Evolutionary conservation across 805 yeast genomes (phyloP).

Genomic region (Monosporozyma servazzii): DNA sequence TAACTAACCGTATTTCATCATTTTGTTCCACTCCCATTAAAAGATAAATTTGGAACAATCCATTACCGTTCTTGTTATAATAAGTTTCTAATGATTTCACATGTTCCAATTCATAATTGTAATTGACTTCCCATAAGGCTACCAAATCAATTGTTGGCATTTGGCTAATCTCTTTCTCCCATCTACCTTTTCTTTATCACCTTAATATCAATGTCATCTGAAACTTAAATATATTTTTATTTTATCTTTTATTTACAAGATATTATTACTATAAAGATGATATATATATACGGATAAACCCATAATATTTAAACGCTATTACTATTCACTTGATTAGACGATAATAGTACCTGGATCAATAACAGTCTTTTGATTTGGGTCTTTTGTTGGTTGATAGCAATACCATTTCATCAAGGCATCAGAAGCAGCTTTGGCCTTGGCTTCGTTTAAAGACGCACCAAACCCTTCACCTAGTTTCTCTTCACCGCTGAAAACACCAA

Average conservation of each 20-base stretch:
- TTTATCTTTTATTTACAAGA: neutral
- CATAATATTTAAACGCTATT: neutral
- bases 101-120: constrained; percentile 6
- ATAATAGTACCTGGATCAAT: constrained; percentile 39
- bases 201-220: neutral
- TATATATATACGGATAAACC: neutral
- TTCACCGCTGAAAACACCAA: constrained; percentile 81
- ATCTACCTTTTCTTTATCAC: neutral
- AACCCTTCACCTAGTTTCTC: constrained; percentile 88
- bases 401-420: constrained; percentile 88
- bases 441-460: constrained; percentile 84
- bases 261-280: neutral
- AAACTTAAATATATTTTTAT: neutral
- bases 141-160: neutral
- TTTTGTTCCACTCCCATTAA: neutral
- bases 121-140: constrained; percentile 10
- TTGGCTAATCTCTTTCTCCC: neutral
- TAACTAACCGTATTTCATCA: neutral
- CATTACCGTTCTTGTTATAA: neutral
- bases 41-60: neutral
- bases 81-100: neutral
- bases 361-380: constrained; percentile 41
- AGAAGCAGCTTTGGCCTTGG: constrained; percentile 85
- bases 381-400: constrained; percentile 71
- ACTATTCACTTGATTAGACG: constrained; percentile 24